Evolutionary conservation across 169 alveolate species (phyloP).

Genomic region (Plasmodium vinckei): DNA sequence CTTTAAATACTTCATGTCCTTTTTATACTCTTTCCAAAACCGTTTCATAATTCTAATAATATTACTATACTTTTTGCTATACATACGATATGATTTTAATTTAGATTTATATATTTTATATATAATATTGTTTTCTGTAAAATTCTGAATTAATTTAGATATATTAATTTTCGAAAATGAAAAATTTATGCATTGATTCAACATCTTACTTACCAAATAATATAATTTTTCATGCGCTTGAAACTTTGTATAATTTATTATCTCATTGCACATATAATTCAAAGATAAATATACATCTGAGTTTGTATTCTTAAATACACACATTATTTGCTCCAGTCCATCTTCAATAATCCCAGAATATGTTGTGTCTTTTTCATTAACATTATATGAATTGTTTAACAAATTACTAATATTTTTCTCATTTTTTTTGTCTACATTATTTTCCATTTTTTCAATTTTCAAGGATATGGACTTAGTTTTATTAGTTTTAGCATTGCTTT

Average conservation of each 20-base stretch:
- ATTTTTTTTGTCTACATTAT: too few relatives aligned
- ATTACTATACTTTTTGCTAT: constrained; percentile 8
- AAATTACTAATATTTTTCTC: too few relatives aligned
- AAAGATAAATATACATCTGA: constrained; percentile 28
- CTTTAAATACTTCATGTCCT: constrained; percentile 51
- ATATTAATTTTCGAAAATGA: constrained; percentile 32
- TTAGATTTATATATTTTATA: constrained; percentile 53
- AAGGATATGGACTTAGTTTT: too few relatives aligned
- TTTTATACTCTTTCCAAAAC: constrained; percentile 71
- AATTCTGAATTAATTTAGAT: constrained; percentile 17
- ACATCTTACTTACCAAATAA: constrained; percentile 28
- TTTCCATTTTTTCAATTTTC: too few relatives aligned
- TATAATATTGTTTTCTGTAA: constrained; percentile 29
- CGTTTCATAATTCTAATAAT: constrained; percentile 34
- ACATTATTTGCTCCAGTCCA: constrained; percentile 48
- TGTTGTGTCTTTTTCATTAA: constrained; percentile 3
- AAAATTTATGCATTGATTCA: constrained; percentile 35
- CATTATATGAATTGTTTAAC: neutral
- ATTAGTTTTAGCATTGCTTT: too few relatives aligned
- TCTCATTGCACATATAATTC: constrained; percentile 60
- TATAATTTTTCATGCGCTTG: constrained; percentile 51
- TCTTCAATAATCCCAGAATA: constrained; percentile 11
- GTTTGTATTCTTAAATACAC: constrained; percentile 28
- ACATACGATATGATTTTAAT: constrained; percentile 30
- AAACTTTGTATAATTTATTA: constrained; percentile 50